Conservation (phyloP, 1,284 basidiomycete genomes). For the Ceratobasidium sp. region DNA sequence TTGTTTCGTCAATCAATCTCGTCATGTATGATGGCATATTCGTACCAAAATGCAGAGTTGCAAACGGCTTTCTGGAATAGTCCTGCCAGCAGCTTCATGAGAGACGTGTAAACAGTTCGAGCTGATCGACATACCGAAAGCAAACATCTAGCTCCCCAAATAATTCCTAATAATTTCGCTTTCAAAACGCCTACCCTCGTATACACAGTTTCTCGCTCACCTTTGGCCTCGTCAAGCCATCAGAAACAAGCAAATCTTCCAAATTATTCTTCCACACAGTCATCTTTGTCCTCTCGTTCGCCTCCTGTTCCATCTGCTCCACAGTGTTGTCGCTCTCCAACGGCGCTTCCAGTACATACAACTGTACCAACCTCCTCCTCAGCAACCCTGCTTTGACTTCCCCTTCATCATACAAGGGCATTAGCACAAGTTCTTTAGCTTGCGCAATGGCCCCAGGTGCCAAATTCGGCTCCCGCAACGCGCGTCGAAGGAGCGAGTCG, state of each 20-base stretch:
- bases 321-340: conserved; percentile 79
- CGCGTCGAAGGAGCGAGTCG: conserved; percentile 79
- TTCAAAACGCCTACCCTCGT: not conserved
- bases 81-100: conserved; percentile 11
- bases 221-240: conserved; percentile 71
- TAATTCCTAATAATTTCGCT: conserved; percentile 54
- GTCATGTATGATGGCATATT: not conserved
- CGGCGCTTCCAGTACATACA: conserved; percentile 80
- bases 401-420: conserved; percentile 69
- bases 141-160: conserved; percentile 73
- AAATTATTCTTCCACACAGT: conserved; percentile 80
- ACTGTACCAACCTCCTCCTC: conserved; percentile 74
- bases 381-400: conserved; percentile 69
- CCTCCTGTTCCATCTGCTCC: conserved; percentile 76
- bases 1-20: conserved; percentile 3
- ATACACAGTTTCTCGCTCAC: conserved; percentile 61
- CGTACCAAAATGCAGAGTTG: conserved; percentile 45
- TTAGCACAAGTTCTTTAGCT: conserved; percentile 79
- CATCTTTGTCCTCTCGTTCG: conserved; percentile 70
- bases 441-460: conserved; percentile 68
- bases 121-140: conserved; percentile 59
- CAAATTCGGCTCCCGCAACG: conserved; percentile 79
- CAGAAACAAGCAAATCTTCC: conserved; percentile 76
- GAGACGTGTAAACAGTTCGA: not conserved
- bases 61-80: conserved; percentile 40